These are phyloP conservation scores for Chrysoporthe cubensis DNA, from an alignment of 2,329 filamentous ascomycete species.

Conservation along the genomic window DNA sequence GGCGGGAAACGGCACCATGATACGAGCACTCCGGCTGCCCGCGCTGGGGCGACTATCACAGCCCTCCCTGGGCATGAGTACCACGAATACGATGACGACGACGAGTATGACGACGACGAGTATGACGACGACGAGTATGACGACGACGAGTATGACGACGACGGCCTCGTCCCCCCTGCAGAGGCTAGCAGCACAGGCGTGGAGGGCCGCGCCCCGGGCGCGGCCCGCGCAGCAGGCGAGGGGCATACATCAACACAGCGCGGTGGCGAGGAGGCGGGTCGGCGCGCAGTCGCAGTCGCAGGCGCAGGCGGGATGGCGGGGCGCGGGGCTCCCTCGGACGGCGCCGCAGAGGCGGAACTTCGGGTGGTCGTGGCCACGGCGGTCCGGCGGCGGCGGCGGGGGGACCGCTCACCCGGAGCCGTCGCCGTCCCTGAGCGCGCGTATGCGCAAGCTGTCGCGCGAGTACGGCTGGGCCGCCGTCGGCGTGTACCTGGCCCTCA, in stretches of 20 bases:
- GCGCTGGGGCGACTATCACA: conserved; percentile 7
- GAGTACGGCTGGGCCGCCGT: conserved; percentile 95
- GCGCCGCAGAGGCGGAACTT: conserved; percentile 20
- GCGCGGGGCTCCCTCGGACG: background rate
- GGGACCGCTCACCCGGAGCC: background rate
- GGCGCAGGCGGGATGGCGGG: background rate
- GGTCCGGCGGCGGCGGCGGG: conserved; percentile 13
- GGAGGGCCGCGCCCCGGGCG: background rate
- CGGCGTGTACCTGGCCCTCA: conserved; percentile 85
- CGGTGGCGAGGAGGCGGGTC: too few species aligned
- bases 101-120: background rate
- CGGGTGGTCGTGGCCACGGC: conserved; percentile 25
- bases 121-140: conserved; percentile 3
- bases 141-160: too few species aligned
- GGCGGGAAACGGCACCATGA: background rate
- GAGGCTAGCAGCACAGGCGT: conserved; percentile 14
- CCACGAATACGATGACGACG: too few species aligned
- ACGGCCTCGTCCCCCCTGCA: conserved; percentile 9
- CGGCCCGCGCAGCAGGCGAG: background rate
- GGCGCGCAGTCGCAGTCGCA: too few species aligned
- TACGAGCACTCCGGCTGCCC: conserved; percentile 21
- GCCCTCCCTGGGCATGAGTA: background rate
- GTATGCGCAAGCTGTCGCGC: conserved; percentile 80
- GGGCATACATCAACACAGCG: background rate
- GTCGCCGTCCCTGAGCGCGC: conserved; percentile 62